Base-by-base conservation (phyloP, 305 asterid genomes). In the Solanum chacoense region DNA sequence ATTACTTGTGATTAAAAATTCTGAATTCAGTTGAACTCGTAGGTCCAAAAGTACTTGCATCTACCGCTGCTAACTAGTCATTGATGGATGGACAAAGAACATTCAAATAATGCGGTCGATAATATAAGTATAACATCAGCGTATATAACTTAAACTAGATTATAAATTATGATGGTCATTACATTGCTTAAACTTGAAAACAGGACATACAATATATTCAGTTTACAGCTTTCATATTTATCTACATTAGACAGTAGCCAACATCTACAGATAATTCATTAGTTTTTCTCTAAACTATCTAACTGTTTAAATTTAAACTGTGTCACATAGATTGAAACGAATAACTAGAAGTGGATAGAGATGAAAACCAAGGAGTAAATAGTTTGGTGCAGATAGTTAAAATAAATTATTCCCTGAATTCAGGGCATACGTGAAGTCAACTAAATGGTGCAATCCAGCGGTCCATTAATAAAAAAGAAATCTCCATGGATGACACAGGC, bases 401-500 rank as follows among this genome's bases (percentile, higher is more conserved):
- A 76, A 76, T 59, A 76, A 36, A 20, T n/a, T 1, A 32, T 36
- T 77, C 31, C 55, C 55, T 14, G 32, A 77, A 22, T 35, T 16
- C 24, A 35, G 16, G 20, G 18, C 28, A 76, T 76, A 36, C 55
- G 55, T 77, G 31, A 77, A 22, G 31, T 35, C 84, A 76, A 2
- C 22, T 76, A 11, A 76, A 76, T 36, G 55, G 84, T 76, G 84
- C 20, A 76, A 76, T 36, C 11, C 32, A 11, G 84, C 84, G 84
- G 84, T 36, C 26, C 8, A 9, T 74, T 74, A 74, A 32, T 80
- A 3, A 14, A 5, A 3, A 4, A 8, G 3, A 29, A 28, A 85
- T 90, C 92, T 89, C 93, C 92, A 94, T 87, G 93, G 98, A 97
- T 88, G 67, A 59, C 85, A 74, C 38, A 34, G 87, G 90, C 92